Evolutionary conservation across 805 yeast genomes (phyloP).

Genomic region (Naumovozyma castellii): DNA sequence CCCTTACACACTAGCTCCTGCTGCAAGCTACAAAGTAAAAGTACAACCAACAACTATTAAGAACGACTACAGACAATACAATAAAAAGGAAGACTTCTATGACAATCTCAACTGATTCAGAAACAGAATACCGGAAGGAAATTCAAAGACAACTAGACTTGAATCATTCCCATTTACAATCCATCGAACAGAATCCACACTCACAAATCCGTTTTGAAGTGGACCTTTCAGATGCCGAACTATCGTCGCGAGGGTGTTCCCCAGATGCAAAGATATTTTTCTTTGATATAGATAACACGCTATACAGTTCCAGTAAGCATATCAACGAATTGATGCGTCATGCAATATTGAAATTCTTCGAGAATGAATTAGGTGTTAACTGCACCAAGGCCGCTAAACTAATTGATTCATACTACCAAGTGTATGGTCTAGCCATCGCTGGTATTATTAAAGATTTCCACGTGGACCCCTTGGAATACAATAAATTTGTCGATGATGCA

Average conservation of each 20-base stretch:
- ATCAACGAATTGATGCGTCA: slow-evolving; percentile 80
- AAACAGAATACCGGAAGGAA: slow-evolving; percentile 2
- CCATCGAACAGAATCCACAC: slow-evolving; percentile 11
- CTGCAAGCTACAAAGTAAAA: too few relatives aligned
- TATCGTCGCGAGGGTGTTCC: slow-evolving; percentile 13
- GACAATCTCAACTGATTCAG: neutral
- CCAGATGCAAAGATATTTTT: slow-evolving; percentile 40
- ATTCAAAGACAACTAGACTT: slow-evolving; percentile 13
- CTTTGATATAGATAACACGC: slow-evolving; percentile 88
- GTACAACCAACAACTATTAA: too few relatives aligned
- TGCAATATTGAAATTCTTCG: slow-evolving; percentile 71
- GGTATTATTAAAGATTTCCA: slow-evolving; percentile 56
- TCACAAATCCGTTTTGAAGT: slow-evolving; percentile 17
- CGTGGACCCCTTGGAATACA: slow-evolving; percentile 80
- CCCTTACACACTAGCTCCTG: too few relatives aligned
- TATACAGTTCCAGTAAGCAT: slow-evolving; percentile 59
- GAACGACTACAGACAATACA: too few relatives aligned
- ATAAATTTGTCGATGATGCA: slow-evolving; percentile 80
- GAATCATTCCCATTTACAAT: slow-evolving; percentile 23
- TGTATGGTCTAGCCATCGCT: slow-evolving; percentile 84
- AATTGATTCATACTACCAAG: slow-evolving; percentile 63
- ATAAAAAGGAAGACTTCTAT: neutral
- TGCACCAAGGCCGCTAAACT: slow-evolving; percentile 62
- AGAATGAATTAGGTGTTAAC: slow-evolving; percentile 44
- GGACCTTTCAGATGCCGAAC: neutral